Conservation (phyloP, 176 grass and related monocot genomes). For the Tillandsia fasciculata region DNA sequence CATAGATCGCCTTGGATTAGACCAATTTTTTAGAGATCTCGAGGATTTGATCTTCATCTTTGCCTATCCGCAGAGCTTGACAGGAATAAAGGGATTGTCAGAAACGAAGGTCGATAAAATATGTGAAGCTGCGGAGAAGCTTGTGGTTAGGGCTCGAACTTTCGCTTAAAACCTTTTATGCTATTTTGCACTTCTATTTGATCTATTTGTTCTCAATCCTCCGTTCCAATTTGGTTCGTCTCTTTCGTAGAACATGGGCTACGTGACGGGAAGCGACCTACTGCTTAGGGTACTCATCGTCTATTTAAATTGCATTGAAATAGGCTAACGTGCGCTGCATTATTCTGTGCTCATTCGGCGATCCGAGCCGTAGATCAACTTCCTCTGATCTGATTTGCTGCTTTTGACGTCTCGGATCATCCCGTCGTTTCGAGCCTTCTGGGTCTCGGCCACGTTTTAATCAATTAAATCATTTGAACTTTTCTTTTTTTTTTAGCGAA, state of each 20-base stretch:
- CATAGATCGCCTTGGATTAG: not conserved
- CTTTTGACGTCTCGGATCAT: not conserved
- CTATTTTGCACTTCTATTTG: constrained; percentile 6
- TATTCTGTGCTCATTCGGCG: not conserved
- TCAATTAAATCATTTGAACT: too few species aligned
- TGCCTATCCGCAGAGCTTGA: constrained; percentile 42
- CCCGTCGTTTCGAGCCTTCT: not conserved
- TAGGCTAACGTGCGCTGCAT: not conserved
- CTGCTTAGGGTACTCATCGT: constrained; percentile 47
- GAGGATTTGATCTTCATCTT: constrained; percentile 3
- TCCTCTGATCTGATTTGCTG: not conserved
- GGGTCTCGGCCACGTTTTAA: too few species aligned
- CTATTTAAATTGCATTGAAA: constrained; percentile 2
- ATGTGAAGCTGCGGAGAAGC: constrained; percentile 69
- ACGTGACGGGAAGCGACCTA: constrained; percentile 76
- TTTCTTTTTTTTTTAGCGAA: constrained; percentile 42
- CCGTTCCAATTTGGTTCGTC: not conserved
- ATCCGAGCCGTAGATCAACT: not conserved
- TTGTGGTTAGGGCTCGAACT: constrained; percentile 44
- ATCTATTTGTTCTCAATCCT: constrained; percentile 16
- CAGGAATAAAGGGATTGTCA: constrained; percentile 86
- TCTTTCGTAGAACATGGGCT: constrained; percentile 47
- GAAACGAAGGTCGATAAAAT: constrained; percentile 95
- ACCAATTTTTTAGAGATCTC: not conserved
- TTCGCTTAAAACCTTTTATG: not conserved